Base-by-base conservation (phyloP, 2,329 filamentous ascomycete species). In the Chaetothyriales sp. region DNA sequence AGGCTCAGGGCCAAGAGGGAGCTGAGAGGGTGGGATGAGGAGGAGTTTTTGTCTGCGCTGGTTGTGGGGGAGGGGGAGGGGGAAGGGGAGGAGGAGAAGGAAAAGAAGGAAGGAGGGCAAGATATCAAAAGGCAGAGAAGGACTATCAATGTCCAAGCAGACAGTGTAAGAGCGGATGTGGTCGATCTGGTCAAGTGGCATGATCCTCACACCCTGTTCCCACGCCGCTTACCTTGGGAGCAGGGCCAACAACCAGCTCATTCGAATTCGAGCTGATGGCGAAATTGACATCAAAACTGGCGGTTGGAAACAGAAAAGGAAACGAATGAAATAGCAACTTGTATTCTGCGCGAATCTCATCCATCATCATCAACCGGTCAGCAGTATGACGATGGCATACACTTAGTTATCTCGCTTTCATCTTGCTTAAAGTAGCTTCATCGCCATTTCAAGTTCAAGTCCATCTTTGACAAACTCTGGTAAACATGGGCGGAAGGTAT, bases 21-120 rank as follows among this genome's bases (percentile, higher is more conserved):
- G 15, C 57, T 55, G n/a, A 59, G 69, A 28, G 69, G 69, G 8
- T 72, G 69, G 70, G 48, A 53, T 10, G 48, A 49, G 32, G 51
- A 52, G 2, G 32, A 10, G 19, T 56, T 58, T 46, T 19, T 48
- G 5, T 39, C 10, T 1, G 49, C 51, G 28, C 47, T 56, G 2
- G n/a, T 54, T 18, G 43, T 39, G 20, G 19, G 7, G 20, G 18
- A 36, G 8, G 22, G n/a, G n/a, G n/a, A n/a, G n/a, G n/a, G n/a
- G n/a, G n/a, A n/a, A n/a, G n/a, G n/a, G n/a, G n/a, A n/a, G n/a
- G n/a, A n/a, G n/a, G n/a, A n/a, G n/a, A n/a, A n/a, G n/a, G n/a
- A n/a, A n/a, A n/a, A n/a, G n/a, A n/a, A n/a, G 5, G 18, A 9
- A 10, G 18, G n/a, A 10, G 43, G 15, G 22, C 3, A 46, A 46